A percentile compares a stretch with the other conserved stretches of the same genome.
These are phyloP conservation scores for Fusarium odoratissimum DNA, from an alignment of 2,329 filamentous ascomycete genomes.

Conservation along the genomic window DNA sequence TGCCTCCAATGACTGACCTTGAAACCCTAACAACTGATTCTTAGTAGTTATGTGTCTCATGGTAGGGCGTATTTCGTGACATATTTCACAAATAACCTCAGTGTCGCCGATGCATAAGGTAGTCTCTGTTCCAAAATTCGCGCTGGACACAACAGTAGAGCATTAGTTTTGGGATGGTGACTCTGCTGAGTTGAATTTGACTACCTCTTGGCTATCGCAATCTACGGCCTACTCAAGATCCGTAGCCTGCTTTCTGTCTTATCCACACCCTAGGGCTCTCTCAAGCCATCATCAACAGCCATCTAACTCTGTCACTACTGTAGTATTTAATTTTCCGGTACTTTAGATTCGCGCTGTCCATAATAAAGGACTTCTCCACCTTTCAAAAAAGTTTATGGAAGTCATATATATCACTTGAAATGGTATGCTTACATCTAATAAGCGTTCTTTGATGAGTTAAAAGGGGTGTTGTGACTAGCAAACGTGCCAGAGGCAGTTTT, in stretches of 20 bases:
- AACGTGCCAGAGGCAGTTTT: too few relatives aligned
- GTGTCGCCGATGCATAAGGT: neutral
- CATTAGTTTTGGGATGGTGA: neutral
- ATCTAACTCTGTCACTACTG: neutral
- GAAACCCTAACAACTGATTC: neutral
- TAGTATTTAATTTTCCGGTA: neutral
- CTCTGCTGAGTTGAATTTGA: neutral
- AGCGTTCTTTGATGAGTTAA: neutral
- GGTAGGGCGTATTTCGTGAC: neutral
- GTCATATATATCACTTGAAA: neutral
- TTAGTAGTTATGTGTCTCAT: neutral
- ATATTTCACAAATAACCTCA: neutral
- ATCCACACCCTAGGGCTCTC: neutral
- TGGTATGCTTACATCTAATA: neutral
- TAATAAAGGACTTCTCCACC: neutral
- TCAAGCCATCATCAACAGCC: neutral
- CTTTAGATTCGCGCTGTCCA: neutral
- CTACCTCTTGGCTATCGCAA: neutral
- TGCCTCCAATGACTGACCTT: neutral
- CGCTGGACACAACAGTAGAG: neutral
- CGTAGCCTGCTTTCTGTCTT: neutral
- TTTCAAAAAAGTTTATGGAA: neutral
- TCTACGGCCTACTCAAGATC: neutral
- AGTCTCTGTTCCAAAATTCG: neutral
- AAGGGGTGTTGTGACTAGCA: neutral